phyloP scores from a whole-genome alignment of 306 rosid genomes.

The Rosa lucieae region DNA sequence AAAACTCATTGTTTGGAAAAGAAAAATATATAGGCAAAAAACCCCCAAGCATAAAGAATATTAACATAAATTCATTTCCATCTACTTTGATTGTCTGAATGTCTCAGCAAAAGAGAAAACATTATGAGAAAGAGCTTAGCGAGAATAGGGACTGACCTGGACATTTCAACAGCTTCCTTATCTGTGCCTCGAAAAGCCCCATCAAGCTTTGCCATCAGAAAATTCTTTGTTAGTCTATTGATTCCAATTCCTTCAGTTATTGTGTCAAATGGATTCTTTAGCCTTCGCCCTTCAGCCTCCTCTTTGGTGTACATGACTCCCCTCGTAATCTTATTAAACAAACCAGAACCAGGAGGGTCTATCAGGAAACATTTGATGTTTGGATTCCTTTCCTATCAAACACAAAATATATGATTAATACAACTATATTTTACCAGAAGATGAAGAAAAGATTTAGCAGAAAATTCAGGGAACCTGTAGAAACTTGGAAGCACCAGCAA shows the following conservation, averaged over 20 bases:
- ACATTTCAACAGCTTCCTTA: conserved; percentile 90
- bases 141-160: conserved; percentile 49
- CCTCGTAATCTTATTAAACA: conserved; percentile 84
- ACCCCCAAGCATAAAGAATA: not conserved
- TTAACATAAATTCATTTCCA: not conserved
- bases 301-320: conserved; percentile 89
- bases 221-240: conserved; percentile 78
- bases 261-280: conserved; percentile 93
- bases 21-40: not conserved
- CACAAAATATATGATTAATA: conserved; percentile 15
- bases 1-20: not conserved
- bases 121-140: conserved; percentile 2
- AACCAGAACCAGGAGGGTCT: conserved; percentile 95
- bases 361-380: conserved; percentile 72
- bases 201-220: conserved; percentile 75
- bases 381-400: conserved; percentile 73
- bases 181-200: conserved; percentile 85
- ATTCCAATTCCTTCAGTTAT: conserved; percentile 92
- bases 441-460: conserved; percentile 13
- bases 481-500: conserved; percentile 76
- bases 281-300: conserved; percentile 91
- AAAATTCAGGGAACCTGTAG: conserved; percentile 44
- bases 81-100: not conserved
- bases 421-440: conserved; percentile 7
- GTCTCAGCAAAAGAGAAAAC: not conserved